phyloP scores from a whole-genome alignment of 2,329 filamentous ascomycete species.

The Monosporascus sp. region DNA sequence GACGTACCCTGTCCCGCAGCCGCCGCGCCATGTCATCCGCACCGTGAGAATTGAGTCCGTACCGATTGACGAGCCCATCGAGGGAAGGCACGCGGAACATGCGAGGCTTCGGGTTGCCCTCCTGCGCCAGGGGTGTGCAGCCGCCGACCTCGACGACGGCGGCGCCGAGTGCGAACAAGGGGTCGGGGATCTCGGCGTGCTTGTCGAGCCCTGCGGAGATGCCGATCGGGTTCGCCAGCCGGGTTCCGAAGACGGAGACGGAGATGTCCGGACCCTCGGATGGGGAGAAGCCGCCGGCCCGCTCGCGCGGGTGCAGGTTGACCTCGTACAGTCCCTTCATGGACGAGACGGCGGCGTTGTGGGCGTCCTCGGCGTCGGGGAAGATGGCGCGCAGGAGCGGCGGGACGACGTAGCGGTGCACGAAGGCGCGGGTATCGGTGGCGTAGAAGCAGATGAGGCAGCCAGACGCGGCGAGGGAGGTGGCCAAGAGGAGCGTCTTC shows the following conservation, averaged over 20 bases:
- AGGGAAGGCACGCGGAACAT: slow-evolving; percentile 82
- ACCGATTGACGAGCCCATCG: slow-evolving; percentile 89
- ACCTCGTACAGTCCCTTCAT: slow-evolving; percentile 70
- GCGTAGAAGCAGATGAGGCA: slow-evolving; percentile 58
- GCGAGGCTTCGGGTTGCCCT: slow-evolving; percentile 80
- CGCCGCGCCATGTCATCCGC: slow-evolving; percentile 80
- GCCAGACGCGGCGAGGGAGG: slow-evolving; percentile 35
- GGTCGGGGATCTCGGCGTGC: slow-evolving; percentile 80
- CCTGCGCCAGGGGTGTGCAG: slow-evolving; percentile 79
- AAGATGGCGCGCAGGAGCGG: slow-evolving; percentile 60
- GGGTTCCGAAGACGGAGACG: slow-evolving; percentile 65
- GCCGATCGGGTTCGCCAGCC: slow-evolving; percentile 78
- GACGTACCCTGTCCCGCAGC: slow-evolving; percentile 70
- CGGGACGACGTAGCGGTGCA: slow-evolving; percentile 64
- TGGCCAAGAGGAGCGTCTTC: slow-evolving; percentile 35
- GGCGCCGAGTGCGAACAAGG: slow-evolving; percentile 78
- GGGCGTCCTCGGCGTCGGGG: slow-evolving; percentile 85
- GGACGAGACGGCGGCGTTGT: slow-evolving; percentile 67
- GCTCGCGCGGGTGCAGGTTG: slow-evolving; percentile 76
- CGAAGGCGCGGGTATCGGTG: slow-evolving; percentile 69
- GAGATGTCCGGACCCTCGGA: slow-evolving; percentile 32
- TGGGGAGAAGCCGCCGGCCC: slow-evolving; percentile 36
- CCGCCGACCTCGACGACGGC: slow-evolving; percentile 90
- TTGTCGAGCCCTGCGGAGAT: slow-evolving; percentile 97
- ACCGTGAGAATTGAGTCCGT: slow-evolving; percentile 88